phyloP scores from a whole-genome alignment of 2,329 filamentous ascomycete species.

The Achaetomium macrosporum region DNA sequence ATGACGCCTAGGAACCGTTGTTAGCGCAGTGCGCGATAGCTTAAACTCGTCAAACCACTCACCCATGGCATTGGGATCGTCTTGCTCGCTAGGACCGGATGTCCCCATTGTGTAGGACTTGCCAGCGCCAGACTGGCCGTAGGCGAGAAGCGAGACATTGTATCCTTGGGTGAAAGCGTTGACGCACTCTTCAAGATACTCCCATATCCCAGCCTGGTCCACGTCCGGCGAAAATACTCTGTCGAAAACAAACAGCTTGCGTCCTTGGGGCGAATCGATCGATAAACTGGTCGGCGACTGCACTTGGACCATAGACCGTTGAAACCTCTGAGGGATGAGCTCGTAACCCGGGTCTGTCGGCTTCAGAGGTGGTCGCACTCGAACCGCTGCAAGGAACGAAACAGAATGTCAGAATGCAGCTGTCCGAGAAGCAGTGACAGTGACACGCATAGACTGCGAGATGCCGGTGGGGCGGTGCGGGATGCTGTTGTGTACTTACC shows the following conservation, averaged over 20 bases:
- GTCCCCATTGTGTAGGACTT: conserved; percentile 99
- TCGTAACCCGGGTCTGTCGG: conserved; percentile 86
- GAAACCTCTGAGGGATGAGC: conserved; percentile 91
- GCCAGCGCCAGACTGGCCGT: conserved; percentile 93
- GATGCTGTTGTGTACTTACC: conserved; percentile 53
- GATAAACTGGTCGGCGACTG: conserved; percentile 77
- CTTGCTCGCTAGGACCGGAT: conserved; percentile 74
- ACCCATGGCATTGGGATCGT: conserved; percentile 70
- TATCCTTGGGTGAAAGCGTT: conserved; percentile 89
- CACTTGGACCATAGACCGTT: conserved; percentile 85
- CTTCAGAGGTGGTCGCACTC: conserved; percentile 80
- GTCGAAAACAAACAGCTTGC: conserved; percentile 95
- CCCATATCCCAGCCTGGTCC: conserved; percentile 85
- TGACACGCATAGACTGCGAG: conserved; percentile 4
- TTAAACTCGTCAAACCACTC: conserved; percentile 33
- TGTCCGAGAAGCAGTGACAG: conserved; percentile 10
- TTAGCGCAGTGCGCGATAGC: not conserved
- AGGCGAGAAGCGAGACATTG: conserved; percentile 95
- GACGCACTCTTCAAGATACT: conserved; percentile 87
- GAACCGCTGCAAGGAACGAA: conserved; percentile 61
- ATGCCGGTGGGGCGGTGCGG: not conserved
- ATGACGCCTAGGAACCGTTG: conserved; percentile 67
- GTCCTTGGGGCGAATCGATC: conserved; percentile 86
- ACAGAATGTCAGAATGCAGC: conserved; percentile 10
- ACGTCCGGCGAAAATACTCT: conserved; percentile 83